Percentiles rank a stretch among this genome's conserved stretches.
Conservation (phyloP, 2,329 filamentous ascomycete species). For the Cadophora sp. region DNA sequence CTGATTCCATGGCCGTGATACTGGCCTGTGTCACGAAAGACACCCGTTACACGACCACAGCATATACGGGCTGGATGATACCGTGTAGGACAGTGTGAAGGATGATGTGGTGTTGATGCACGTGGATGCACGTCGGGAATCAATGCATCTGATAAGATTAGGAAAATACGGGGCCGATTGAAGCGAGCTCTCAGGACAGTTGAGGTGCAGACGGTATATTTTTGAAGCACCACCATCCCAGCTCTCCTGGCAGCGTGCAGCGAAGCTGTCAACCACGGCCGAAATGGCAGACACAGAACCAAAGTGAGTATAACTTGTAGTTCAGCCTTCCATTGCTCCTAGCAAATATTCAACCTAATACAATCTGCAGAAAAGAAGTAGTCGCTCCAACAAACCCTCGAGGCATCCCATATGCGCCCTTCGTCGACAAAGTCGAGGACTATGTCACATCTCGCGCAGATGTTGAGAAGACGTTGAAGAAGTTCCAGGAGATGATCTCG, state of each 20-base stretch:
- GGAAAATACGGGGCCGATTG: constrained; percentile 4
- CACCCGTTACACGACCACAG: constrained; percentile 3
- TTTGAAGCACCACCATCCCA: constrained; percentile 7
- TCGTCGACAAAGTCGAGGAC: constrained; percentile 88
- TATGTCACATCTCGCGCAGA: constrained; percentile 81
- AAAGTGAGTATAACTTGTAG: constrained; percentile 33
- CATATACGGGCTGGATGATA: constrained; percentile 11
- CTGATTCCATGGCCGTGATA: constrained; percentile 35
- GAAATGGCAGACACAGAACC: constrained; percentile 40
- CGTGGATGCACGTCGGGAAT: neutral
- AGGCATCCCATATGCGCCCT: constrained; percentile 83
- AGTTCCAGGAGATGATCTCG: constrained; percentile 94
- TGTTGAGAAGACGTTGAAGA: constrained; percentile 80
- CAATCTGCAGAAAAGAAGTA: constrained; percentile 47
- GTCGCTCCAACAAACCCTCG: constrained; percentile 74
- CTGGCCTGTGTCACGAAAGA: constrained; percentile 11
- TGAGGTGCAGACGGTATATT: constrained; percentile 1
- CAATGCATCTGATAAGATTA: constrained; percentile 15
- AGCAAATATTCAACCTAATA: constrained; percentile 19
- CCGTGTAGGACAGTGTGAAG: neutral
- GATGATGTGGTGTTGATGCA: neutral
- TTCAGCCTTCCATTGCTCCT: too few relatives aligned
- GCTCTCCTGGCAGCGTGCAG: constrained; percentile 12
- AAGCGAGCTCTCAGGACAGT: neutral
- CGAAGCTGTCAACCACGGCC: constrained; percentile 19